Evolutionary conservation across 306 rosid species (phyloP), one percentile per base, ranked within the genome.

Genomic region (Hippophae gyantsensis): DNA sequence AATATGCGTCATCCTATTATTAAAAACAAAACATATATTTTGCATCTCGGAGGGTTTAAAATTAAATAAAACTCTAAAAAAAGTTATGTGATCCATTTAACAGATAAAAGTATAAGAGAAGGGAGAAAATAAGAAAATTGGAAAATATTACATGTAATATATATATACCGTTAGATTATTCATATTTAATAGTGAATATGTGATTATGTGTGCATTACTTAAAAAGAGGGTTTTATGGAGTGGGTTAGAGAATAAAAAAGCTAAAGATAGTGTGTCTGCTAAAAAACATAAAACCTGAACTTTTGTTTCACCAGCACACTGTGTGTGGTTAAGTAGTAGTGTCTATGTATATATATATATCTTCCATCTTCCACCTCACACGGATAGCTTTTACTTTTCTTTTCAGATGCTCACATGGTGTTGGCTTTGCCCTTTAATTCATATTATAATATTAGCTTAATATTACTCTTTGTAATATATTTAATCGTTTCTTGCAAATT

Each of bases 341-440:
- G 23, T 18, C 23, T 18, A 32, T 32, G 0, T 32, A 32, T 72
- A 76, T 52, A 69, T 9, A 67, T 70, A 63, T 45, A 67, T 64
- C 69, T 50, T 60, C 60, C 65, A 60, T 71, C 72, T 65, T 76
- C 74, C 71, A 66, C 78, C 74, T 59, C 77, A 71, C 50, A 40
- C 47, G 45, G 42, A 25, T 71, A 73, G 38, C 72, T 32, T 32
- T 64, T 70, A 61, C 76, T 63, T 78, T 75, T 72, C 42, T 70
- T 75, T 66, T 71, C 43, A 6, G 89, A 80, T 78, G 69, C 89
- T 71, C 76, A 48, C 70, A 52, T 59, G 78, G 66, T 52, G 62
- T 69, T 52, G 32, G 27, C 62, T 32, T 32, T 32, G 23, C 38
- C 38, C 38, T 32, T 32, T 32, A 32, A 32, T 32, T 32, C 54